Conservation (phyloP, 192 early-diverging fungal genomes). For the Radiomyces spectabilis region DNA sequence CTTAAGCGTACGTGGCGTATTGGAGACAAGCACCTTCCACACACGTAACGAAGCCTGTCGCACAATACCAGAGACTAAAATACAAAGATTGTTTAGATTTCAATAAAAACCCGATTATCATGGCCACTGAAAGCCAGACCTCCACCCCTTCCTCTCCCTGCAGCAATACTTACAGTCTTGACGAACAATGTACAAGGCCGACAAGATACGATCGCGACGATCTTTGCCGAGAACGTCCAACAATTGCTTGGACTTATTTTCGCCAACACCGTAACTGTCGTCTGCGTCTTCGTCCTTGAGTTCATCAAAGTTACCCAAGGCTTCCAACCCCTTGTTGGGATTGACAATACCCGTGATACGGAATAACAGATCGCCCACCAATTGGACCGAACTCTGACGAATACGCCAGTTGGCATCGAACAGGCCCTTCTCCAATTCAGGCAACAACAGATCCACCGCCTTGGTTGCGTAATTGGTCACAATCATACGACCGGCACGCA, state of each 20-base stretch:
- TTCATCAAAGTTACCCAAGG: constrained; percentile 30
- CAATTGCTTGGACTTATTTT: constrained; percentile 61
- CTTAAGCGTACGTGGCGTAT: constrained; percentile 95
- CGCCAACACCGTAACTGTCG: constrained; percentile 45
- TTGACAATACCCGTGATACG: constrained; percentile 80
- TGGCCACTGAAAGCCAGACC: too few relatives aligned
- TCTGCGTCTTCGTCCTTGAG: constrained; percentile 59
- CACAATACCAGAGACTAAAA: constrained; percentile 58
- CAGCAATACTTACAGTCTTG: constrained; percentile 62
- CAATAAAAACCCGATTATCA: too few relatives aligned
- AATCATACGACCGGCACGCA: constrained; percentile 90
- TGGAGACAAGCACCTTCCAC: constrained; percentile 93
- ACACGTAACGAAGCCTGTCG: constrained; percentile 83
- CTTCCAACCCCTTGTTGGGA: constrained; percentile 46
- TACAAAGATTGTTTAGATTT: not conserved
- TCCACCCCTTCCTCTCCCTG: not conserved
- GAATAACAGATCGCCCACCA: constrained; percentile 92
- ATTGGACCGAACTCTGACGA: constrained; percentile 86
- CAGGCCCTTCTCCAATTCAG: constrained; percentile 83
- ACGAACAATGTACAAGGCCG: constrained; percentile 89
- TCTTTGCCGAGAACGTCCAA: constrained; percentile 78
- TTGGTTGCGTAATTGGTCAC: constrained; percentile 84
- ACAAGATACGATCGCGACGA: constrained; percentile 76
- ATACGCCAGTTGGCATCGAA: constrained; percentile 96
- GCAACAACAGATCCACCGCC: constrained; percentile 84